Evolutionary conservation across 176 grass and related monocot species (phyloP).

Genomic region (Themeda triandra): DNA sequence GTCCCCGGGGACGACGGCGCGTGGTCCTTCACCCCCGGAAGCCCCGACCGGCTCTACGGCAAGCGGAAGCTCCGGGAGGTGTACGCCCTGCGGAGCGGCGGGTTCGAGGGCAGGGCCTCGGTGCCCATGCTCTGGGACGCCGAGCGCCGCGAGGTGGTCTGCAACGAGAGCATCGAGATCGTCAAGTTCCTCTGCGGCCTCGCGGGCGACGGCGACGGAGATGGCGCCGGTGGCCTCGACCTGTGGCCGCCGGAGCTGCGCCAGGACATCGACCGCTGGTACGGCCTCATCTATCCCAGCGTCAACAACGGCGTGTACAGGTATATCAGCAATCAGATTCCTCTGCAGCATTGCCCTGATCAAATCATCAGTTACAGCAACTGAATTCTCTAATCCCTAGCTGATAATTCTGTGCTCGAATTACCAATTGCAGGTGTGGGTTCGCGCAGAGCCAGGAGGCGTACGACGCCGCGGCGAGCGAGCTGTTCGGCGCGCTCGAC

Average conservation of each 20-base stretch:
- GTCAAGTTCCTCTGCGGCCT: slow-evolving; percentile 70
- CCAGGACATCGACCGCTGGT: slow-evolving; percentile 83
- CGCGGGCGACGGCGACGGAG: neutral
- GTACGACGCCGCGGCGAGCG: slow-evolving; percentile 60
- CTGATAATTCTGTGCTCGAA: too few species aligned
- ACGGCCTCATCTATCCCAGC: slow-evolving; percentile 70
- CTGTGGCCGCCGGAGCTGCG: slow-evolving; percentile 67
- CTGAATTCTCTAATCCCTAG: too few species aligned
- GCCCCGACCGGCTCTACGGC: slow-evolving; percentile 59
- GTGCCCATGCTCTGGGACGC: slow-evolving; percentile 93
- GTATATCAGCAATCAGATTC: neutral
- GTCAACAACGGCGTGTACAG: slow-evolving; percentile 91
- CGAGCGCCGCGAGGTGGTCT: slow-evolving; percentile 67
- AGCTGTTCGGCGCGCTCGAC: slow-evolving; percentile 69
- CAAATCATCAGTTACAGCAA: neutral
- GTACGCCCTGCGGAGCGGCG: slow-evolving; percentile 56
- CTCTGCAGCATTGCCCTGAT: neutral
- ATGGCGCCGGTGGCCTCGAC: neutral
- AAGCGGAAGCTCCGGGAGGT: slow-evolving; percentile 78
- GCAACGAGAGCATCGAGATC: slow-evolving; percentile 97
- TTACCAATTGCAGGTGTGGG: slow-evolving; percentile 36
- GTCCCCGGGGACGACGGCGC: slow-evolving; percentile 66
- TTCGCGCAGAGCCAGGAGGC: slow-evolving; percentile 94
- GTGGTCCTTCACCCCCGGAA: slow-evolving; percentile 60
- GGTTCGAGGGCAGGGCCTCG: slow-evolving; percentile 77